phyloP scores from a whole-genome alignment of 192 early-diverging fungal species.

The Coemansia sp. region DNA sequence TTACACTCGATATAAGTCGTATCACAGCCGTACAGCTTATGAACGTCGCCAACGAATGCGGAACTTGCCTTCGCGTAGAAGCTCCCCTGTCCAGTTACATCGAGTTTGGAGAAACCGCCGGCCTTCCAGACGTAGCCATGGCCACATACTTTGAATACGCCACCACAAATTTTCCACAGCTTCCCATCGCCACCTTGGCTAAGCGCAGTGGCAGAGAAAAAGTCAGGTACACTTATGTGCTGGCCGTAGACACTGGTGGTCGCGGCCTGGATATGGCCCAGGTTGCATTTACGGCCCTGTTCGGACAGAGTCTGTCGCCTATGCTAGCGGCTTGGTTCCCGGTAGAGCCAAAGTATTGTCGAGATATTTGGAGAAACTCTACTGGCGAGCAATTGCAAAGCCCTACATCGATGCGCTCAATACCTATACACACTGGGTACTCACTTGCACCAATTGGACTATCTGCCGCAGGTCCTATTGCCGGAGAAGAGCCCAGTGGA shows the following conservation, averaged over 20 bases:
- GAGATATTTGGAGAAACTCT: conserved; percentile 48
- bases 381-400: conserved; percentile 25
- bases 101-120: conserved; percentile 26
- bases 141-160: conserved; percentile 42
- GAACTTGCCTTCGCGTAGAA: conserved; percentile 56
- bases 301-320: conserved; percentile 54
- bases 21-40: conserved; percentile 58
- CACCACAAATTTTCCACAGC: conserved; percentile 29
- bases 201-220: conserved; percentile 11
- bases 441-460: conserved; percentile 34
- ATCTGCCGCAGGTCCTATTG: neutral
- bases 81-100: conserved; percentile 34
- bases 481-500: neutral
- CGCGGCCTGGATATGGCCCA: conserved; percentile 57
- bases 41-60: conserved; percentile 43
- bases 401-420: conserved; percentile 32
- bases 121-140: conserved; percentile 38
- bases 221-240: conserved; percentile 48
- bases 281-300: conserved; percentile 54
- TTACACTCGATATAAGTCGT: conserved; percentile 53
- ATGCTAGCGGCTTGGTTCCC: conserved; percentile 55
- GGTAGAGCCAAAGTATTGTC: conserved; percentile 46
- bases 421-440: conserved; percentile 20
- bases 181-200: conserved; percentile 29
- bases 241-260: conserved; percentile 61